Percentiles rank a stretch among this genome's conserved stretches.
These are phyloP conservation scores for Tricholoma saponaceum DNA, from an alignment of 768 basidiomycete species.

Conservation along the genomic window DNA sequence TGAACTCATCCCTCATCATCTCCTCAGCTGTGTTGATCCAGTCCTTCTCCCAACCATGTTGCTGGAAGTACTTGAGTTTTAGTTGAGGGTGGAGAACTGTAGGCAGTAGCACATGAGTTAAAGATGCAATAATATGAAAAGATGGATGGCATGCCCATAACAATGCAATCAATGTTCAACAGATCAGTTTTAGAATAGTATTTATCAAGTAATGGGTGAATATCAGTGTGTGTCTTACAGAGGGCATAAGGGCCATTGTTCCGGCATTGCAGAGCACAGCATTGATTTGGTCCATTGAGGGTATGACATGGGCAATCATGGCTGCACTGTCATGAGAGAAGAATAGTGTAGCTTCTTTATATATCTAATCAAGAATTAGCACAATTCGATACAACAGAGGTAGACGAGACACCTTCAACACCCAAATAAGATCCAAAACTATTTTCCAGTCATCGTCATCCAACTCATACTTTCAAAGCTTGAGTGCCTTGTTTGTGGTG, in stretches of 20 bases:
- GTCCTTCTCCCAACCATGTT: conserved; percentile 20
- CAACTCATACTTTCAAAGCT: conserved; percentile 15
- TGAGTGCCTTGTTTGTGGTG: conserved; percentile 11
- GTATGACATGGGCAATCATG: conserved; percentile 28
- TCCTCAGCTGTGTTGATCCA: conserved; percentile 25
- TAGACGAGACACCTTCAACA: conserved; percentile 17
- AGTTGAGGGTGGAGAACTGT: conserved; percentile 31
- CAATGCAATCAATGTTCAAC: no score
- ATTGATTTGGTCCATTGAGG: conserved; percentile 26
- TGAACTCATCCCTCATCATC: conserved; percentile 18
- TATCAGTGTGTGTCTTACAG: no score
- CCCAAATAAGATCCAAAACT: conserved; percentile 17
- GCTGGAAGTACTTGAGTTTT: conserved; percentile 31
- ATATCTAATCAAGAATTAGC: conserved; percentile 15
- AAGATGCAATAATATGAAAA: no score
- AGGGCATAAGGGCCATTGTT: no score
- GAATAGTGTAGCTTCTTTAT: conserved; percentile 26
- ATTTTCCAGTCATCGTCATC: conserved; percentile 24
- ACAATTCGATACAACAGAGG: not conserved
- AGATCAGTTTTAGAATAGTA: no score
- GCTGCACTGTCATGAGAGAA: conserved; percentile 20
- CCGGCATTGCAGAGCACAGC: no score
- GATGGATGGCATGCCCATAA: no score
- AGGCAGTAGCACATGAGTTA: no score
- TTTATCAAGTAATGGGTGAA: no score